Percentiles rank a stretch among this genome's conserved stretches.
Conservation (phyloP, 345 rosid genomes). For the Populus alba region DNA sequence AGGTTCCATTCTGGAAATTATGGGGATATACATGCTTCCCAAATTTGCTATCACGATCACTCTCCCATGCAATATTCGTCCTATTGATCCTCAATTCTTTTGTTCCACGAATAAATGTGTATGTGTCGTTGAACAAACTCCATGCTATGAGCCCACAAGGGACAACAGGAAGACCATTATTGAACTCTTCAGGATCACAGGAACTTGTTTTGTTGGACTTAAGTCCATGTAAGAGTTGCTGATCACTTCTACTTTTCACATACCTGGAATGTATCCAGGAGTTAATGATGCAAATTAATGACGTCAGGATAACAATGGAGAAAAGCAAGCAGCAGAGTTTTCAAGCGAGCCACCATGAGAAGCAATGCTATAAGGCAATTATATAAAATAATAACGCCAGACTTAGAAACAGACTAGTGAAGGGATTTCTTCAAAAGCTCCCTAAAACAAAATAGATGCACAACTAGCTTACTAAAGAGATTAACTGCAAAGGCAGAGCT, state of each 20-base stretch:
- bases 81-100: slow-evolving; percentile 45
- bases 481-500: background rate
- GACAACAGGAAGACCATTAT: slow-evolving; percentile 57
- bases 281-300: slow-evolving; percentile 7
- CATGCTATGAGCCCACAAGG: slow-evolving; percentile 86
- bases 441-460: background rate
- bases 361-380: background rate
- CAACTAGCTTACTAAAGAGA: background rate
- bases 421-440: background rate
- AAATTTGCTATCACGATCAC: slow-evolving; percentile 77
- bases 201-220: slow-evolving; percentile 48
- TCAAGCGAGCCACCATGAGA: background rate
- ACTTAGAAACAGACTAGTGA: background rate
- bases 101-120: slow-evolving; percentile 45
- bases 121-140: slow-evolving; percentile 89
- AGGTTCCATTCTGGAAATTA: slow-evolving; percentile 74
- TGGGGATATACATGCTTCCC: slow-evolving; percentile 72
- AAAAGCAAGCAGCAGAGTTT: background rate
- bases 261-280: slow-evolving; percentile 43
- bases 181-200: slow-evolving; percentile 62
- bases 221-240: slow-evolving; percentile 60
- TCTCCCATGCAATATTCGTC: slow-evolving; percentile 72
- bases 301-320: background rate
- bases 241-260: slow-evolving; percentile 81
- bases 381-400: background rate